phyloP scores from a whole-genome alignment of 805 yeast species.

The Suhomyces pyralidae region DNA sequence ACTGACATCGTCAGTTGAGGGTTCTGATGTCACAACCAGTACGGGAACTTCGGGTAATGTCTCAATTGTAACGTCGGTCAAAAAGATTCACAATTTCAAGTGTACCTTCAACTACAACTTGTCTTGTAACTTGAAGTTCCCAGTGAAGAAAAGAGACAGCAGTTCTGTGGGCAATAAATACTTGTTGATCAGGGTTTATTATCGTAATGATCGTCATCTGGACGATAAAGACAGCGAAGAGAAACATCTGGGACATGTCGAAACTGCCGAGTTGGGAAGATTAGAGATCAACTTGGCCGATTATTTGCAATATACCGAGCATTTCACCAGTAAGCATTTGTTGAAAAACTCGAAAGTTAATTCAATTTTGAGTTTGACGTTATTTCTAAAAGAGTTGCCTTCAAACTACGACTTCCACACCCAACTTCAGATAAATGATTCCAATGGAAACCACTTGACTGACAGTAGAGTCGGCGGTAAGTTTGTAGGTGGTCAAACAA shows the following conservation, averaged over 20 bases:
- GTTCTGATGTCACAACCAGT: not conserved
- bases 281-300: constrained; percentile 70
- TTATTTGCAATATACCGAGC: constrained; percentile 54
- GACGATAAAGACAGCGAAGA: constrained; percentile 1
- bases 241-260: constrained; percentile 5
- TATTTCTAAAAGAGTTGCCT: constrained; percentile 48
- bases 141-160: constrained; percentile 33
- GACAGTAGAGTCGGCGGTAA: not conserved
- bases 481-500: not conserved
- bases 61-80: constrained; percentile 27
- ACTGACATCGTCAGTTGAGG: not conserved
- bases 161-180: constrained; percentile 43
- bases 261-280: constrained; percentile 56
- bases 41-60: constrained; percentile 20
- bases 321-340: constrained; percentile 59
- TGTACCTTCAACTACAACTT: constrained; percentile 36
- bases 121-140: constrained; percentile 38
- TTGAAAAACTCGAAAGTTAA: constrained; percentile 79
- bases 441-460: constrained; percentile 1
- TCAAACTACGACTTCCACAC: constrained; percentile 40
- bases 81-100: constrained; percentile 38
- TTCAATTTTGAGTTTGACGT: constrained; percentile 64
- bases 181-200: constrained; percentile 36
- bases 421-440: constrained; percentile 35
- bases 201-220: constrained; percentile 16